Base-by-base conservation (phyloP, 441 rosid species). In the Pelargonium citronellum region DNA sequence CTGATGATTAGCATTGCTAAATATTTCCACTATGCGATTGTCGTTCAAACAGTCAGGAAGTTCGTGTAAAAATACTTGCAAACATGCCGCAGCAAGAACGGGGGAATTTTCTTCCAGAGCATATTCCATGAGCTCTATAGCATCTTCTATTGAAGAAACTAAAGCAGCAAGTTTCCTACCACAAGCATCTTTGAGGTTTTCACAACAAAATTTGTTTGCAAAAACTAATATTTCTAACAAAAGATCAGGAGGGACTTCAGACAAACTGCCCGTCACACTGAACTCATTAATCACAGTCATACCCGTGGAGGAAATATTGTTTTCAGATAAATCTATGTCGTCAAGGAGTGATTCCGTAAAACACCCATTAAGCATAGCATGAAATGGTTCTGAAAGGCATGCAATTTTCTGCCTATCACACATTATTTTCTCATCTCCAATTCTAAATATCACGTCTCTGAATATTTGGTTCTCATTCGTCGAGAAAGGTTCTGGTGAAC, bases 131-230 rank as follows among this genome's bases (percentile, higher is more conserved):
- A 95, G 91, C 79, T 91, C 92, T 67, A 92, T 77, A 13, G 97
- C 96, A 76, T 88, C 94, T 71, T 87, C 97, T 79, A 86, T 81
- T 7, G 86, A 86, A 1, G 84, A 80, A 60, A 87, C 83, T 58
- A 87, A 77, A 63, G 87, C 86, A 19, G 96, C 95, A 13, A 93
- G 86, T 72, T 85, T 87, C 78, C 97, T 87, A 70, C 85, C 99
- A 69, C 97, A 91, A 20, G 82, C 88, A 77, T 90, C 96, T 85
- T 90, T 95, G 24, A 95, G 96, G 41, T 68, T 83, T 82, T 92
- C 99, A 5, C 97, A 95, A 71, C 99, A 95, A 72, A 91, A 95
- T 73, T 87, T 90, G 74, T 90, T 89, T 10, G 97, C 92, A 61
- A 95, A 95, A 62, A 85, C 76, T 75, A 91, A 80, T 60, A 92